Percentiles rank a stretch among this genome's conserved stretches.
These are phyloP conservation scores for Waltiozyma solani DNA, from an alignment of 1,139 yeast species.

Conservation along the genomic window DNA sequence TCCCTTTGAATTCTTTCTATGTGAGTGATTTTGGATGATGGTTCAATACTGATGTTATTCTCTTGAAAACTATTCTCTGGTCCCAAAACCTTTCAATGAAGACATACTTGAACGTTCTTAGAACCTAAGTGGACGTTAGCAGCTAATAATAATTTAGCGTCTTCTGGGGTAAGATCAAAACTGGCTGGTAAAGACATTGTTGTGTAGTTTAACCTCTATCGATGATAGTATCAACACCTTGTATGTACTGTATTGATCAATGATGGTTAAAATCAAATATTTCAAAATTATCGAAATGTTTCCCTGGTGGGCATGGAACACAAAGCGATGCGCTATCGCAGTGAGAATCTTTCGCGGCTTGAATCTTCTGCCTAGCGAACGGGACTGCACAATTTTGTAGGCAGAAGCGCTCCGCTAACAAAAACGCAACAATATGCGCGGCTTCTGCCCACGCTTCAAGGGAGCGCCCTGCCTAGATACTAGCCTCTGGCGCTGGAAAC, in stretches of 20 bases:
- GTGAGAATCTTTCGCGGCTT: slow-evolving; percentile 6
- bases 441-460: too few species aligned
- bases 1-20: too few species aligned
- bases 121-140: slow-evolving; percentile 99
- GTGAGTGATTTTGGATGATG: too few species aligned
- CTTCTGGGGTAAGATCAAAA: slow-evolving; percentile 92
- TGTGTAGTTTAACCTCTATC: slow-evolving; percentile 13
- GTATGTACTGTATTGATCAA: slow-evolving; percentile 1
- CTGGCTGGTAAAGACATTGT: slow-evolving; percentile 82
- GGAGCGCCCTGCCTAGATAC: background rate
- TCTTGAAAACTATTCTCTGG: background rate
- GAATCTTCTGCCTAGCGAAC: slow-evolving; percentile 3
- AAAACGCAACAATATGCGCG: background rate
- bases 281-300: slow-evolving; percentile 8
- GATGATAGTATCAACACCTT: slow-evolving; percentile 3
- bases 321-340: background rate
- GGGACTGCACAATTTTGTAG: background rate
- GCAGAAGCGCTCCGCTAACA: background rate
- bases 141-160: slow-evolving; percentile 98
- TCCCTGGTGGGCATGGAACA: slow-evolving; percentile 7
- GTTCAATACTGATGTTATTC: background rate
- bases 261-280: slow-evolving; percentile 14
- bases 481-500: too few species aligned
- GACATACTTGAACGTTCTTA: slow-evolving; percentile 96
- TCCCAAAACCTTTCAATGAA: background rate